A percentile compares a stretch with the other conserved stretches of the same genome.
Conservation (phyloP, 352 stramenopile genomes). For the Thalassiosira gravida region DNA sequence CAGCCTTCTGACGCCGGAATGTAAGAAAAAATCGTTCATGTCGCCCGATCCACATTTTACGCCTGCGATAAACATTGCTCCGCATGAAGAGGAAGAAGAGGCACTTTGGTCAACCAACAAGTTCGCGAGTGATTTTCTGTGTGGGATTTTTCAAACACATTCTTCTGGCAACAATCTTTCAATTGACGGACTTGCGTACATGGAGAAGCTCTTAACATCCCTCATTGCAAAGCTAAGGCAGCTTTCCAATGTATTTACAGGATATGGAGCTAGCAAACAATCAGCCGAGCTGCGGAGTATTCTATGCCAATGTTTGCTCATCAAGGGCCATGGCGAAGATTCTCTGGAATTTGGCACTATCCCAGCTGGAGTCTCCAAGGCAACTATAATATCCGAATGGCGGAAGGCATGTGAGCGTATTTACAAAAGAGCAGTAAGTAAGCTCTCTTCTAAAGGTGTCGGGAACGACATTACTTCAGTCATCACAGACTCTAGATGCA, state of each 20-base stretch:
- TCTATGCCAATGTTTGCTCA: conserved; percentile 48
- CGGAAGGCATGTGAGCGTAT: conserved; percentile 75
- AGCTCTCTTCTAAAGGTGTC: conserved; percentile 46
- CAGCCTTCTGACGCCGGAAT: conserved; percentile 29
- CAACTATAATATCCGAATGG: conserved; percentile 73
- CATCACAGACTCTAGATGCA: conserved; percentile 78
- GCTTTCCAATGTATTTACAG: conserved; percentile 18
- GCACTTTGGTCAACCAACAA: conserved; percentile 53
- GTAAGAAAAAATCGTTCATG: conserved; percentile 26
- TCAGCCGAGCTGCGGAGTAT: conserved; percentile 34
- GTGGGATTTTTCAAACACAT: conserved; percentile 45
- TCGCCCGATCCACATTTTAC: conserved; percentile 46
- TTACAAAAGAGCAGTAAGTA: conserved; percentile 69
- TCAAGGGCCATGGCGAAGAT: conserved; percentile 64
- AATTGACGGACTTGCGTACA: conserved; percentile 28
- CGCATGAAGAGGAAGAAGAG: conserved; percentile 35
- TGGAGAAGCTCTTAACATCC: conserved; percentile 38
- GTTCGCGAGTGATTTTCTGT: conserved; percentile 56
- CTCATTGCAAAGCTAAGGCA: conserved; percentile 49
- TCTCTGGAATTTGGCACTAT: conserved; percentile 32
- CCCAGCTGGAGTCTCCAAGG: conserved; percentile 31
- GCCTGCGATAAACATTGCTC: conserved; percentile 19
- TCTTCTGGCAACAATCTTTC: conserved; percentile 14
- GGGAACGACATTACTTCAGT: conserved; percentile 73
- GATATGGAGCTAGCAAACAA: conserved; percentile 31